Percentiles rank a stretch among this genome's conserved stretches.
Evolutionary conservation across 495 filamentous ascomycete species (phyloP).

Genomic region (Venustampulla echinocandica): DNA sequence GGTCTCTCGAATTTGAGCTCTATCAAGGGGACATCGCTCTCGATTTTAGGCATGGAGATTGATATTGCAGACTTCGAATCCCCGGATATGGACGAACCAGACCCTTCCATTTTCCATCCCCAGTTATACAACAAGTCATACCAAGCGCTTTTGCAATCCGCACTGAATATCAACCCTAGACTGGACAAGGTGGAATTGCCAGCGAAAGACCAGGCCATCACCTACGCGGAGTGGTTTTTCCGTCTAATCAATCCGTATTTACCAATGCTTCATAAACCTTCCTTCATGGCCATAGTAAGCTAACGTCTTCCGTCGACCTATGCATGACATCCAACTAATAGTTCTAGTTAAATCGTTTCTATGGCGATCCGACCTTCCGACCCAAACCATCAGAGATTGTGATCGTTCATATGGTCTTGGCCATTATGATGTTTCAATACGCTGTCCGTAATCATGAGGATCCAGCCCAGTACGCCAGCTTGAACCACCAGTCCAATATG

Average conservation of each 20-base stretch:
- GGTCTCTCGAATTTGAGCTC: slow-evolving; percentile 59
- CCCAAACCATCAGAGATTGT: slow-evolving; percentile 56
- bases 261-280: slow-evolving; percentile 62
- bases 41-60: slow-evolving; percentile 67
- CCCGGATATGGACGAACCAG: slow-evolving; percentile 52
- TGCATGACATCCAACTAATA: slow-evolving; percentile 5
- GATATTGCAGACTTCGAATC: slow-evolving; percentile 64
- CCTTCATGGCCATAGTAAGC: slow-evolving; percentile 56
- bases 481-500: slow-evolving; percentile 55
- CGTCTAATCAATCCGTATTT: slow-evolving; percentile 61
- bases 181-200: slow-evolving; percentile 48
- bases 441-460: slow-evolving; percentile 52
- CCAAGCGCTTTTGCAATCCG: slow-evolving; percentile 52
- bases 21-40: slow-evolving; percentile 64
- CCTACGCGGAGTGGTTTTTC: slow-evolving; percentile 65
- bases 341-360: slow-evolving; percentile 47
- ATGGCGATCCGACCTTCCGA: slow-evolving; percentile 51
- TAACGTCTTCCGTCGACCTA: neutral
- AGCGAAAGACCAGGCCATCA: slow-evolving; percentile 45
- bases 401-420: slow-evolving; percentile 70
- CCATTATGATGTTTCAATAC: slow-evolving; percentile 67
- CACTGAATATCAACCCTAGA: slow-evolving; percentile 48
- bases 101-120: slow-evolving; percentile 30
- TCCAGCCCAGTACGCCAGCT: slow-evolving; percentile 37
- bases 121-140: slow-evolving; percentile 60